Evolutionary conservation across 1,139 yeast genomes (phyloP), one percentile per base, ranked within the genome.

Genomic region (Suhomyces chickasaworum): DNA sequence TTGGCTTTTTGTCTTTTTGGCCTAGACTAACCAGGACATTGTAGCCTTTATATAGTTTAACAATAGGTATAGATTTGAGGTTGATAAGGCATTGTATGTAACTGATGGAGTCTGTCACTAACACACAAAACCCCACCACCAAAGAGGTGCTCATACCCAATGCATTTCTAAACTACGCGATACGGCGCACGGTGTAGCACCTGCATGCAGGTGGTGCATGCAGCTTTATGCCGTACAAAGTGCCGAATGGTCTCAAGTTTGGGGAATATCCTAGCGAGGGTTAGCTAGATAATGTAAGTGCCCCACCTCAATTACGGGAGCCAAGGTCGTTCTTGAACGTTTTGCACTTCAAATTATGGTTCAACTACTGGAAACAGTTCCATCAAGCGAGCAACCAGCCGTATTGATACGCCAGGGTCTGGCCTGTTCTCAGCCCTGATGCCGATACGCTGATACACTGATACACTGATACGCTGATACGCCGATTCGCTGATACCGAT

Each of bases 201-300:
- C 32, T 29, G 32, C 32, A 29, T 29, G 32, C 17, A 29, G 16
- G n/a, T n/a, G n/a, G n/a, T 29, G 32, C 32, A 29, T 29, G 32
- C 17, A 29, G 16, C 15, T 3, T 17, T 17, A 7, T 29, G 32
- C 32, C 8, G 17, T 16, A 7, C 32, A 13, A 29, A 29, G 32
- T 12, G 36, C 36, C 36, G 36, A 32, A 32, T 20, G 36, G 36
- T 20, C 8, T 13, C 21, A 17, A 17, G 7, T 8, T 16, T 17
- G 13, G 7, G 36, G 36, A 9, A 32, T 27, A 45, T 34, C 33
- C 38, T 42, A 12, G 43, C 36, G 32, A 29, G 32, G 15, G 15
- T 7, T 13, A 7, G 17, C 17, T 13, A 7, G 6, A 29, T 13
- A 9, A 29, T 9, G 32, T 17, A 29, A 8, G 17, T 29, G 32